Base-by-base conservation (phyloP, 345 rosid species). In the Draba incana region DNA sequence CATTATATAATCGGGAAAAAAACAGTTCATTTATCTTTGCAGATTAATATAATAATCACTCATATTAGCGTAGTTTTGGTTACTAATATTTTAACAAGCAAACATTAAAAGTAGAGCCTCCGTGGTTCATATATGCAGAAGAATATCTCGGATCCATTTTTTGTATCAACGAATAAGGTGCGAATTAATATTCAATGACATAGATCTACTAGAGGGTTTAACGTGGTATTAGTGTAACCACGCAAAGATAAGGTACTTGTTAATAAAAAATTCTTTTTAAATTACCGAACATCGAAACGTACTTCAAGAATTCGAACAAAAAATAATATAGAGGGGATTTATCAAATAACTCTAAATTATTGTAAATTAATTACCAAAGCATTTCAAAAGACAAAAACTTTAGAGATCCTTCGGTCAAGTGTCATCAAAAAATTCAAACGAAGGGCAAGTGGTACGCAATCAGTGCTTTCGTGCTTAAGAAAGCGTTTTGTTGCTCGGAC, bases 71-170 rank as follows among this genome's bases (percentile, higher is more conserved):
- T 55, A 75, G 37, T 44, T 66, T 35, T 66, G 55, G 62, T 9
- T 51, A 7, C 12, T 25, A 51, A 74, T 48, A 49, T 25, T 51
- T 66, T 58, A 59, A 30, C 42, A 55, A 64, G 14, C 13, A 52
- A 20, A 68, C 74, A 31, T 68, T 39, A 68, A 75, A 75, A 75
- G 74, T 62, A 30, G 78, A 75, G 78, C 74, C 70, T 68, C 78
- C 78, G 78, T 75, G 78, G 78, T 75, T 75, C 52, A 62, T 75
- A 75, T 75, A 68, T 75, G 10, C 78, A 75, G 78, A 76, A 57
- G 75, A 76, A 76, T 76, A 70, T 70, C 62, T 76, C 61, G 79
- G 75, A 69, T 69, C 75, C 71, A 57, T 64, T 57, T 57, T 76
- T 49, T 53, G 42, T 72, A 65, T 59, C 66, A 71, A 49, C 77